These are phyloP conservation scores for Calonectria fujianensis DNA, from an alignment of 2,329 filamentous ascomycete species.

Conservation along the genomic window DNA sequence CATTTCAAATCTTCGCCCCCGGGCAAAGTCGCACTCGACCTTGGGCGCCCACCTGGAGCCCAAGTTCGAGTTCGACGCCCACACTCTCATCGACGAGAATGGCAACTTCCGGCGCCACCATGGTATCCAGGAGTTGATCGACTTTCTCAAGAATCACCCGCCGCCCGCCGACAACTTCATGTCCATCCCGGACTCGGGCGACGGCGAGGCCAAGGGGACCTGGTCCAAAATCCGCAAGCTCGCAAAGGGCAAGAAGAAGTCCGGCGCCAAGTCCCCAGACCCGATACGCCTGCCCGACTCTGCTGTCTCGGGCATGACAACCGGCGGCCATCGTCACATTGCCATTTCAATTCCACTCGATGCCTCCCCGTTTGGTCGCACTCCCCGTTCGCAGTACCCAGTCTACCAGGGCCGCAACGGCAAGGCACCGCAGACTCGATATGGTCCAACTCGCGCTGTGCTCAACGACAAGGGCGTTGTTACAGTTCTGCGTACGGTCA, in stretches of 20 bases:
- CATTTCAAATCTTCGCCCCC: conserved; percentile 45
- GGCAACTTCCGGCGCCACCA: conserved; percentile 47
- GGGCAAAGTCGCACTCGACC: conserved; percentile 52
- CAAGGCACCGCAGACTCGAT: conserved; percentile 47
- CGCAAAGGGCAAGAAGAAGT: conserved; percentile 60
- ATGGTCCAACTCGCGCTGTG: conserved; percentile 55
- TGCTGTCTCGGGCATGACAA: conserved; percentile 73
- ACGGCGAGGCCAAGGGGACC: conserved; percentile 59
- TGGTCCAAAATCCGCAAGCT: conserved; percentile 67
- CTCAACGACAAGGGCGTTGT: conserved; percentile 61
- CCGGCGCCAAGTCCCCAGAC: conserved; percentile 54
- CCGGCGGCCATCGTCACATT: conserved; percentile 73
- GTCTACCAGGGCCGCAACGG: conserved; percentile 49
- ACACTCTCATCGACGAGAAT: conserved; percentile 46
- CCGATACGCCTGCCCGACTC: conserved; percentile 71
- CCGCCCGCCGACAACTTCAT: conserved; percentile 71
- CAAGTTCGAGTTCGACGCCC: conserved; percentile 49
- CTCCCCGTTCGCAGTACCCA: conserved; percentile 59
- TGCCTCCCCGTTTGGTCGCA: conserved; percentile 65
- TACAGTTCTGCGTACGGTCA: conserved; percentile 59
- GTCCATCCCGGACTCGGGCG: conserved; percentile 63
- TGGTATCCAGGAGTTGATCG: conserved; percentile 62
- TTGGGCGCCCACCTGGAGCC: conserved; percentile 41
- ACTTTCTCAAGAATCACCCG: conserved; percentile 70
- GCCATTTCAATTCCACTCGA: conserved; percentile 76